phyloP scores from a whole-genome alignment of 768 basidiomycete genomes.

The Ramaria sp. region DNA sequence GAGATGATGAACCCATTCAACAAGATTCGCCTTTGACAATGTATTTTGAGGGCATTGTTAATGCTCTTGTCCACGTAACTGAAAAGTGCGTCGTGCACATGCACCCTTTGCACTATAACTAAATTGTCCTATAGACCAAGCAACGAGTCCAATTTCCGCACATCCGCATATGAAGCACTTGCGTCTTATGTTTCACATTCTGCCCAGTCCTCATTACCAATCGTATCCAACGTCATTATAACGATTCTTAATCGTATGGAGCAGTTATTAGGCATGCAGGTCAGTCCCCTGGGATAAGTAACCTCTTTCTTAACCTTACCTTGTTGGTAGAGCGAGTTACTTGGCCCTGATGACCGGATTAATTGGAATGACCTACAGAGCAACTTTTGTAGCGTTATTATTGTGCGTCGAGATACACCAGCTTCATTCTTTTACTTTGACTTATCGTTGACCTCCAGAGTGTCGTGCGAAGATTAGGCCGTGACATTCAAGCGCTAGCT shows the following conservation, averaged over 20 bases:
- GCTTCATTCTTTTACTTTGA: neutral
- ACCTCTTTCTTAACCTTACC: neutral
- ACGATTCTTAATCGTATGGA: constrained; percentile 88
- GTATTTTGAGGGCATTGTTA: constrained; percentile 81
- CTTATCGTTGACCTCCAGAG: constrained; percentile 35
- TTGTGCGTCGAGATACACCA: constrained; percentile 42
- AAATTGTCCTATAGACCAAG: constrained; percentile 38
- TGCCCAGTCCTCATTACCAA: constrained; percentile 63
- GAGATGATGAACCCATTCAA: constrained; percentile 46
- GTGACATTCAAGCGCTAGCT: constrained; percentile 76
- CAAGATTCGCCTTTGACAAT: constrained; percentile 65
- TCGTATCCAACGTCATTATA: constrained; percentile 74
- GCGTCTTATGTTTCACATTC: constrained; percentile 78
- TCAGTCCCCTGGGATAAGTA: constrained; percentile 20
- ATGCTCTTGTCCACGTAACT: constrained; percentile 75
- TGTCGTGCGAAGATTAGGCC: constrained; percentile 74
- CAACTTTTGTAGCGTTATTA: constrained; percentile 85
- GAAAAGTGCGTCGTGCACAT: constrained; percentile 51
- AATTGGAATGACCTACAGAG: constrained; percentile 99
- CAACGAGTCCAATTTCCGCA: constrained; percentile 89
- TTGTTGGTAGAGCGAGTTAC: constrained; percentile 65
- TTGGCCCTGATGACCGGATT: constrained; percentile 91
- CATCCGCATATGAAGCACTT: constrained; percentile 93
- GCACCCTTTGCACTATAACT: neutral
- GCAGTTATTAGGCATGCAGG: constrained; percentile 74